Conservation (phyloP, 768 basidiomycete species). For the Terana coerulea region DNA sequence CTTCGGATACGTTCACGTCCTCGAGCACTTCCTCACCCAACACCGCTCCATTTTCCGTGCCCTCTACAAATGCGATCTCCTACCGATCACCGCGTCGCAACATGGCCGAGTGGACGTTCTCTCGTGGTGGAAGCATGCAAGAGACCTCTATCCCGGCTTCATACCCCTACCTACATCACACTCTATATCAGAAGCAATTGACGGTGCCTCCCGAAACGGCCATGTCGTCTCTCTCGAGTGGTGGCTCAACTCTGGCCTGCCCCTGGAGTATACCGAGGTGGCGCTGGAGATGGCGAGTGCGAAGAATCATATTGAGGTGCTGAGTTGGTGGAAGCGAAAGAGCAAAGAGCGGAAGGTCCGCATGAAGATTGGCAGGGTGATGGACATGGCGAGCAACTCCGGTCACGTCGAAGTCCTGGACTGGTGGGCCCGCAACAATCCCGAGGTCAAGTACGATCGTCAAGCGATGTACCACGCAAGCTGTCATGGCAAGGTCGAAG, state of each 20-base stretch:
- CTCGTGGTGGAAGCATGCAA: slow-evolving; percentile 75
- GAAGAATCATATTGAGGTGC: slow-evolving; percentile 69
- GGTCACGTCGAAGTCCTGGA: slow-evolving; percentile 73
- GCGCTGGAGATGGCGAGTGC: slow-evolving; percentile 78
- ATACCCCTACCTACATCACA: slow-evolving; percentile 50
- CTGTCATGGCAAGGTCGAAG: slow-evolving; percentile 74
- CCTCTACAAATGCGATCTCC: slow-evolving; percentile 61
- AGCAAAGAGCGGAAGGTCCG: slow-evolving; percentile 43
- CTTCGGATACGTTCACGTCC: slow-evolving; percentile 72
- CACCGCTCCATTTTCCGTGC: slow-evolving; percentile 62
- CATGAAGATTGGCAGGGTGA: slow-evolving; percentile 78
- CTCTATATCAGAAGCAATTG: slow-evolving; percentile 66
- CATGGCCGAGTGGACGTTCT: slow-evolving; percentile 71
- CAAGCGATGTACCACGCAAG: slow-evolving; percentile 76
- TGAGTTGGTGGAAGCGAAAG: slow-evolving; percentile 82
- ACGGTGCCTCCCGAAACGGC: slow-evolving; percentile 75
- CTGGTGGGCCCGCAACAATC: slow-evolving; percentile 80
- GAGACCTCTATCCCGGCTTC: slow-evolving; percentile 57
- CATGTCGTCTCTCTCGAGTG: slow-evolving; percentile 74
- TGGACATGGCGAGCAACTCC: slow-evolving; percentile 81
- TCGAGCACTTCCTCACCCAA: slow-evolving; percentile 67
- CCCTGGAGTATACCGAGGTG: slow-evolving; percentile 73
- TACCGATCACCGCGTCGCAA: slow-evolving; percentile 74
- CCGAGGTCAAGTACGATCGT: slow-evolving; percentile 76
- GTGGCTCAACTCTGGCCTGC: slow-evolving; percentile 68